A percentile compares a stretch with the other conserved stretches of the same genome.
Evolutionary conservation across 139 green algal genomes (phyloP).

Genomic region (Trebouxia sp.): DNA sequence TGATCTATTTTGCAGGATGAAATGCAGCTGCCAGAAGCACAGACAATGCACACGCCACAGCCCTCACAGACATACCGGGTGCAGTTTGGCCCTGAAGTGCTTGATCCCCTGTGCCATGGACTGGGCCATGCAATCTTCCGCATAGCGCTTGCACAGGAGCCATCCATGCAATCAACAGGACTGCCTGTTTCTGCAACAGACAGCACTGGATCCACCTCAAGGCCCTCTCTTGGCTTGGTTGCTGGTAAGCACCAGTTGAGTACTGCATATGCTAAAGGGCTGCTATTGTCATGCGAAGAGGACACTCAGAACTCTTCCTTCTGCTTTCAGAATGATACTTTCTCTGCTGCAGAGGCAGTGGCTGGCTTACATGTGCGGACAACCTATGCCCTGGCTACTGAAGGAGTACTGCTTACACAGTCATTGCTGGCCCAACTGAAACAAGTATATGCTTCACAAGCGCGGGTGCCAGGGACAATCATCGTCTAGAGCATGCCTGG

Average conservation of each 20-base stretch:
- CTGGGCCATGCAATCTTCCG: slow-evolving; percentile 19
- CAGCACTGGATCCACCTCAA: not conserved
- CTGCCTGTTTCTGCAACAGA: not conserved
- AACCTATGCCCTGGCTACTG: not conserved
- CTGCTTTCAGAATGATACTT: not conserved
- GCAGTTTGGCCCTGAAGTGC: not conserved
- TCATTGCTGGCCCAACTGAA: slow-evolving; percentile 1
- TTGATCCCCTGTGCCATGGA: slow-evolving; percentile 19
- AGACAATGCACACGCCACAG: not conserved
- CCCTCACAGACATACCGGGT: not conserved
- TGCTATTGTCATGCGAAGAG: not conserved
- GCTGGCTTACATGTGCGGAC: not conserved
- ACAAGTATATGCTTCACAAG: too few species aligned
- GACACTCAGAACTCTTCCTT: not conserved
- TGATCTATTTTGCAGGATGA: slow-evolving; percentile 12
- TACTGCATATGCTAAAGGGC: not conserved
- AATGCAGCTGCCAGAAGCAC: not conserved
- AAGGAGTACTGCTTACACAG: slow-evolving; percentile 17
- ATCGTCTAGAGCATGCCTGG: too few species aligned
- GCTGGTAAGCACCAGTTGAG: not conserved
- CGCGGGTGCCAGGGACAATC: too few species aligned
- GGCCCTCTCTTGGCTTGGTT: not conserved
- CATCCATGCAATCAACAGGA: not conserved
- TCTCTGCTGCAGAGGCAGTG: slow-evolving; percentile 1
- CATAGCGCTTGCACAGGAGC: not conserved